Percentiles rank a stretch among this genome's conserved stretches.
These are phyloP conservation scores for Stenocarpella maydis DNA, from an alignment of 2,329 filamentous ascomycete species.

Conservation along the genomic window DNA sequence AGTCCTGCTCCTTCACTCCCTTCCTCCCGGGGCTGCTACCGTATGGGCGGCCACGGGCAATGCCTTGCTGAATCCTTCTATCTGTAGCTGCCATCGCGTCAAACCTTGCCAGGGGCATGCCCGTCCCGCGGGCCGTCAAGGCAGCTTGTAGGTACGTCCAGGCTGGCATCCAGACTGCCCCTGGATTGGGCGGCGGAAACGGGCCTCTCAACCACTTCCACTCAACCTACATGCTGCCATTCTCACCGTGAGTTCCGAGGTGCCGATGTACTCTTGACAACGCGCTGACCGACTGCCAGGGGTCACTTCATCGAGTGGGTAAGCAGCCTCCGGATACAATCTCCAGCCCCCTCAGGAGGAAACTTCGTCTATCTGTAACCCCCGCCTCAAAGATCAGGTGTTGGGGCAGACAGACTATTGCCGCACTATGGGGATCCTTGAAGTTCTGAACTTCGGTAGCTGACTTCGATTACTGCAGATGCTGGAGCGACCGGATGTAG, in stretches of 20 bases:
- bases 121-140: slow-evolving; percentile 67
- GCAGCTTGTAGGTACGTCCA: slow-evolving; percentile 77
- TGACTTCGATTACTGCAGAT: slow-evolving; percentile 46
- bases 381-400: too few relatives aligned
- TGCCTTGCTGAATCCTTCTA: background rate
- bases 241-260: slow-evolving; percentile 62
- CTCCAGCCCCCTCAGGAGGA: too few relatives aligned
- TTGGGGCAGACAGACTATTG: too few relatives aligned
- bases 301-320: slow-evolving; percentile 83
- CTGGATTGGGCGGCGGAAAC: slow-evolving; percentile 69
- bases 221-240: slow-evolving; percentile 72
- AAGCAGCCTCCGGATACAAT: too few relatives aligned
- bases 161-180: slow-evolving; percentile 72
- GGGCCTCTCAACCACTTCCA: slow-evolving; percentile 84
- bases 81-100: slow-evolving; percentile 74
- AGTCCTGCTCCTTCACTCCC: slow-evolving; percentile 46
- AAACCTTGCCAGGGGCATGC: slow-evolving; percentile 69
- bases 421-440: too few relatives aligned
- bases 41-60: too few relatives aligned
- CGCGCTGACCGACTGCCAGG: slow-evolving; percentile 47
- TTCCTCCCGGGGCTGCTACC: too few relatives aligned
- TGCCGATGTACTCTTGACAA: background rate
- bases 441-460: too few relatives aligned
- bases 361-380: too few relatives aligned
- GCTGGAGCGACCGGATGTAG: slow-evolving; percentile 78